Evolutionary conservation across 2,329 filamentous ascomycete species (phyloP), one percentile per base, ranked within the genome.

Genomic region (Colletotrichum endophyticum): DNA sequence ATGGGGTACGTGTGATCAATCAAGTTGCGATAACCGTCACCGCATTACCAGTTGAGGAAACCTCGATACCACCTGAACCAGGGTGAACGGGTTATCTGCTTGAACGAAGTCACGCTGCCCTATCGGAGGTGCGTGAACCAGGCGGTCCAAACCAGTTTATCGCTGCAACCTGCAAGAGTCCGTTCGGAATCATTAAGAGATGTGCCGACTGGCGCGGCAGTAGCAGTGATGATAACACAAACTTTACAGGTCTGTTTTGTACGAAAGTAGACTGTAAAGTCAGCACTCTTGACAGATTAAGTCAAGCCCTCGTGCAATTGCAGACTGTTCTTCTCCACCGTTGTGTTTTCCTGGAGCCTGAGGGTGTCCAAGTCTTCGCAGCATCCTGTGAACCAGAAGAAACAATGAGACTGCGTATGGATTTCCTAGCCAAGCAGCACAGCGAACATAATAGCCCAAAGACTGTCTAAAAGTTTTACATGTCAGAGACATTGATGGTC

Each of bases 211-310:
- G 44, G n/a, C 44, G 44, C n/a, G 44, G 44, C 44, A 22, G n/a
- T 12, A 13, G 44, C 44, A 22, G 4, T 9, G 12, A 53, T 25
- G n/a, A 53, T 53, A 13, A 53, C 44, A 53, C 11, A n/a, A 53
- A 8, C 44, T 3, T 53, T 8, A 1, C n/a, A 25, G n/a, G 6
- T 22, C 3, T 25, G 44, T 3, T 13, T 53, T 13, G n/a, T 22
- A 53, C 12, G n/a, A 13, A 53, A 22, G 11, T 5, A 3, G 1
- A 22, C 11, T 13, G 44, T 0, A 1, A 2, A 53, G n/a, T 0
- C 19, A 25, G 44, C 44, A 53, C 4, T 53, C 2, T 13, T 0
- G n/a, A 53, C 2, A 22, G 11, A 49, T 7, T 0, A 53, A 53
- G n/a, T 22, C n/a, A 22, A 53, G 6, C 44, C 1, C n/a, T 22